Evolutionary conservation across 768 basidiomycete genomes (phyloP), one percentile per base, ranked within the genome.

Genomic region (Leccinum boreale): DNA sequence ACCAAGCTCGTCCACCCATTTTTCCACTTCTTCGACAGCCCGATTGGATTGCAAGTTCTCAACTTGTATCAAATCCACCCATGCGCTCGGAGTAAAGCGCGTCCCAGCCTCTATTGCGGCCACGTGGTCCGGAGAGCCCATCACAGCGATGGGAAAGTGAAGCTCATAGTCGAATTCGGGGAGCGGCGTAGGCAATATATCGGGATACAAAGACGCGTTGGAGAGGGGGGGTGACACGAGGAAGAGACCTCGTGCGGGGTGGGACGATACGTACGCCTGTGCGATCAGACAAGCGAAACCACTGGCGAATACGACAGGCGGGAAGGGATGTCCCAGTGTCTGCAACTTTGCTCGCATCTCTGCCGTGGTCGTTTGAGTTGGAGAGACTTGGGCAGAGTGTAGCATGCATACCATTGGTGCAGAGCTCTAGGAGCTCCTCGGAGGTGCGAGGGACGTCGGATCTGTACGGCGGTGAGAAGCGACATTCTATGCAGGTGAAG

Each of bases 211-310:
- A 1, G 70, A 67, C 8, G 67, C 62, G 54, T 82, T 79, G 44
- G 77, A 74, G 10, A 74, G 50, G 1, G 83, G 84, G 17, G 83
- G 84, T 23, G 81, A 80, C 31, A 86, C 78, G n/a, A 89, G 75
- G 57, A 86, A 76, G 50, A 90, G 74, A 0, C 80, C 87, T 5
- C 78, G 75, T 6, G 84, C 84, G 2, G 87, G 85, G 62, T 87
- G 72, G 21, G 85, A 86, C 2, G 84, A 87, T 59, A 90, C 81
- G 67, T 86, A 90, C 21, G 81, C 76, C 67, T 90, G 85, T 8
- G 84, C 80, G 53, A 90, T 78, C 35, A 88, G 73, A 55, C 84
- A 78, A 10, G 77, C 75, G 4, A 74, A 62, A 6, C 76, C 75
- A 24, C 78, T 77, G 2, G 84, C 79, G 59, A 85, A 73, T 36